A percentile compares a stretch with the other conserved stretches of the same genome.
Evolutionary conservation across 192 early-diverging fungal species (phyloP).

Genomic region (Neocallimastix lanati): DNA sequence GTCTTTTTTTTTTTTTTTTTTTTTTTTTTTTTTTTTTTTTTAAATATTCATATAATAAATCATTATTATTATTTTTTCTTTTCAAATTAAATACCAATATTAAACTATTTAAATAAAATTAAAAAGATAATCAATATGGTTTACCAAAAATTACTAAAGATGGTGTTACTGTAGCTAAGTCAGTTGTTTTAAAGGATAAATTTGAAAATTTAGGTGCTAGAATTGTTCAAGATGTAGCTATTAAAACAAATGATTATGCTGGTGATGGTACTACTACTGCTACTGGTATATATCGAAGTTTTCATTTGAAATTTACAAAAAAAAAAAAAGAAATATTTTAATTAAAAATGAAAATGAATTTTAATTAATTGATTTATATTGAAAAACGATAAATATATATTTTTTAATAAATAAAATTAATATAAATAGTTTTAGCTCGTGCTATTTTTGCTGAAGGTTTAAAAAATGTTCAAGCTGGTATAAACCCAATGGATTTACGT

Average conservation of each 20-base stretch:
- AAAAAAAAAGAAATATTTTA: too few relatives aligned
- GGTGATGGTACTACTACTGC: conserved; percentile 99
- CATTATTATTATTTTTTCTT: too few relatives aligned
- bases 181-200: conserved; percentile 88
- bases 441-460: conserved; percentile 98
- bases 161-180: conserved; percentile 98
- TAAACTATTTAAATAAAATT: too few relatives aligned
- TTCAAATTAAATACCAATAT: too few relatives aligned
- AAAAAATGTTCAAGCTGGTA: conserved; percentile 96
- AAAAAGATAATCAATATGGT: conserved; percentile 82
- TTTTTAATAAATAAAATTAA: neutral
- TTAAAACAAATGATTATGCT: conserved; percentile 99
- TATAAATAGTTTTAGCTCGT: conserved; percentile 59
- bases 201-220: conserved; percentile 98
- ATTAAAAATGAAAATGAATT: too few relatives aligned
- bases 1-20: too few relatives aligned
- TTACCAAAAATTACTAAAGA: conserved; percentile 99
- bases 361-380: neutral
- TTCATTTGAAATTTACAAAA: too few relatives aligned
- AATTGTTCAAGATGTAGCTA: conserved; percentile 97
- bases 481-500: conserved; percentile 98
- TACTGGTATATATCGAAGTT: conserved; percentile 29
- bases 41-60: too few relatives aligned
- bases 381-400: neutral
- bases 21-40: too few relatives aligned